Evolutionary conservation across 2,329 filamentous ascomycete genomes (phyloP).

Genomic region (Sporothrix humicola): DNA sequence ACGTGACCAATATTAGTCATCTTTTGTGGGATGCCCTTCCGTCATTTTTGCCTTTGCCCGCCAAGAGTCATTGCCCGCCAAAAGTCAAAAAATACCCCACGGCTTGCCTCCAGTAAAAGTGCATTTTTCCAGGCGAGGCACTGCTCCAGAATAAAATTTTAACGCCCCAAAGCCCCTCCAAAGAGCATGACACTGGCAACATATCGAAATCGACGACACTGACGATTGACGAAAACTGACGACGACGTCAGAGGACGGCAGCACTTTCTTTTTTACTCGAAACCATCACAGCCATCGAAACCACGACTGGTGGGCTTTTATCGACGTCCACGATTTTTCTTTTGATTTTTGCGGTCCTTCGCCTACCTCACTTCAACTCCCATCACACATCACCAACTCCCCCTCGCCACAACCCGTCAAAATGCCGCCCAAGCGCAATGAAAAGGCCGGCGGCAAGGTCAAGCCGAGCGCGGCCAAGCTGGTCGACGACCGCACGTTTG

Average conservation of each 20-base stretch:
- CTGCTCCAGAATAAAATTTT: conserved; percentile 28
- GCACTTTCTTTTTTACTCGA: background rate
- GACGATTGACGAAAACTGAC: background rate
- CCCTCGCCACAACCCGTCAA: conserved; percentile 47
- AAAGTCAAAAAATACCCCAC: conserved; percentile 28
- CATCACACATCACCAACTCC: background rate
- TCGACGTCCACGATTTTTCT: background rate
- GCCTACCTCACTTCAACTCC: background rate
- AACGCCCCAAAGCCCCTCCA: conserved; percentile 10
- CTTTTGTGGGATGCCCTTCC: conserved; percentile 22
- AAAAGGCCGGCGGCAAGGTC: conserved; percentile 59
- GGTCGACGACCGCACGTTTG: conserved; percentile 95
- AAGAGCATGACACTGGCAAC: conserved; percentile 15
- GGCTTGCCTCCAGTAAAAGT: conserved; percentile 15
- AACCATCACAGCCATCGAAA: background rate
- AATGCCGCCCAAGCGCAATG: conserved; percentile 75
- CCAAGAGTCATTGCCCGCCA: conserved; percentile 26
- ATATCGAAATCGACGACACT: background rate
- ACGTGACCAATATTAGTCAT: conserved; percentile 31
- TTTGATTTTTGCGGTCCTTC: background rate
- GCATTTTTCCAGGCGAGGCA: conserved; percentile 24
- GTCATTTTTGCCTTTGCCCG: conserved; percentile 32
- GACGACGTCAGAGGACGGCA: background rate
- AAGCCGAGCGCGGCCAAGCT: conserved; percentile 62
- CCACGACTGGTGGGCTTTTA: background rate